A percentile compares a stretch with the other conserved stretches of the same genome.
Evolutionary conservation across 257 asterid genomes (phyloP).

Genomic region (Plectranthus barbatus): DNA sequence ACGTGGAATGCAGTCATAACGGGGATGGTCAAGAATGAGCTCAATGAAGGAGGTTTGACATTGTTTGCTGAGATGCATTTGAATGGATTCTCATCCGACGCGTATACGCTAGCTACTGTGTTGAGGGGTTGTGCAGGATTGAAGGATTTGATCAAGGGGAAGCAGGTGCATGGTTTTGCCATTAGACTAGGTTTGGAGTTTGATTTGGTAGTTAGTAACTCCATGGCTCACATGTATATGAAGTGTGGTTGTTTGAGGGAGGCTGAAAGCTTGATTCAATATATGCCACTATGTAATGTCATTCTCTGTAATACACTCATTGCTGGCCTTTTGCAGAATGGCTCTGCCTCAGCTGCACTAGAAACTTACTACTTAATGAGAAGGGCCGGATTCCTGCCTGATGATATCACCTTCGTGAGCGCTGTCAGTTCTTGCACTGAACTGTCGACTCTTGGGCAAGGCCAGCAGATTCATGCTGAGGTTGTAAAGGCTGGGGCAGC

Average conservation of each 20-base stretch:
- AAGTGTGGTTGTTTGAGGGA: constrained; percentile 54
- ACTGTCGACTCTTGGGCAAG: constrained; percentile 74
- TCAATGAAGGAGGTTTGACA: constrained; percentile 49
- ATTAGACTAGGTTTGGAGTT: constrained; percentile 44
- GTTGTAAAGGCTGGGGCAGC: constrained; percentile 54
- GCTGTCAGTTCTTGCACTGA: constrained; percentile 71
- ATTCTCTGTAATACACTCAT: constrained; percentile 68
- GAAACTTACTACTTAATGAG: constrained; percentile 54
- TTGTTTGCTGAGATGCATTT: constrained; percentile 49
- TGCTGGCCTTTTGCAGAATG: constrained; percentile 79
- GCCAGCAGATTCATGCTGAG: constrained; percentile 88
- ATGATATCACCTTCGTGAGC: constrained; percentile 75
- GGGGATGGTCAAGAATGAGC: constrained; percentile 54
- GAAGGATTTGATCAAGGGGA: constrained; percentile 60
- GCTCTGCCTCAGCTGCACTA: constrained; percentile 49
- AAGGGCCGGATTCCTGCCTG: constrained; percentile 50
- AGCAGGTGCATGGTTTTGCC: constrained; percentile 52
- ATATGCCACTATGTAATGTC: constrained; percentile 46
- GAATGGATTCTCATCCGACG: constrained; percentile 57
- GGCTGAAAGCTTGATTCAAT: constrained; percentile 54
- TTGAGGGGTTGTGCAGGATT: constrained; percentile 85
- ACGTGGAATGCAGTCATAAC: constrained; percentile 84
- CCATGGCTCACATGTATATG: constrained; percentile 83
- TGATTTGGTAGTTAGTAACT: constrained; percentile 60
- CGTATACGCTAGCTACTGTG: constrained; percentile 66